Percentiles rank a stretch among this genome's conserved stretches.
Evolutionary conservation across 306 rosid genomes (phyloP).

Genomic region (Rubus parviflorus): DNA sequence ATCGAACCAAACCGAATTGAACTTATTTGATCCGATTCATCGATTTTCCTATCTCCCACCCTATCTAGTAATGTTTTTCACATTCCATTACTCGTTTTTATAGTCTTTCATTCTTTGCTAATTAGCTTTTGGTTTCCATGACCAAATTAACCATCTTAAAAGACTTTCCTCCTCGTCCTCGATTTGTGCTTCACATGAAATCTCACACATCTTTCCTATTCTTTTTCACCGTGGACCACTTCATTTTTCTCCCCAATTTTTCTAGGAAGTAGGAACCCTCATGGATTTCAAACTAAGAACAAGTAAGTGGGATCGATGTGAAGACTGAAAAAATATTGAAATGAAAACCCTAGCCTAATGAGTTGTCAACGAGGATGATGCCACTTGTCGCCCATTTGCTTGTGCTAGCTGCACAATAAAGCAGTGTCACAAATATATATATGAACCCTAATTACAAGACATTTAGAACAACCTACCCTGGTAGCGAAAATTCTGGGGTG

Average conservation of each 20-base stretch:
- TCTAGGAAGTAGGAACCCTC: not conserved
- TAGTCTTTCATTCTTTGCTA: not conserved
- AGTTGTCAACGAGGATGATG: constrained; percentile 34
- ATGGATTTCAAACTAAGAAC: not conserved
- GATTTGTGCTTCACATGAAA: not conserved
- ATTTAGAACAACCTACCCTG: constrained; percentile 25
- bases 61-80: not conserved
- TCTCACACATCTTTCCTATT: not conserved
- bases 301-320: not conserved
- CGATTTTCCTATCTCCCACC: not conserved
- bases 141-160: constrained; percentile 10
- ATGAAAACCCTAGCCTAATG: not conserved
- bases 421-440: not conserved
- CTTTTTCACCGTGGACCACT: constrained; percentile 13
- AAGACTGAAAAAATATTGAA: not conserved
- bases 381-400: constrained; percentile 54
- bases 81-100: not conserved
- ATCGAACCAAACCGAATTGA: not conserved
- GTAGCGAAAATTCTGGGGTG: too few species aligned
- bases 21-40: not conserved
- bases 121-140: not conserved
- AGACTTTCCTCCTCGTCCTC: not conserved
- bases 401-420: constrained; percentile 30
- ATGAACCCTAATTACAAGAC: constrained; percentile 33
- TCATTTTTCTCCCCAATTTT: not conserved